These are phyloP conservation scores for Auricularia sp. DNA, from an alignment of 768 basidiomycete genomes.

Conservation along the genomic window DNA sequence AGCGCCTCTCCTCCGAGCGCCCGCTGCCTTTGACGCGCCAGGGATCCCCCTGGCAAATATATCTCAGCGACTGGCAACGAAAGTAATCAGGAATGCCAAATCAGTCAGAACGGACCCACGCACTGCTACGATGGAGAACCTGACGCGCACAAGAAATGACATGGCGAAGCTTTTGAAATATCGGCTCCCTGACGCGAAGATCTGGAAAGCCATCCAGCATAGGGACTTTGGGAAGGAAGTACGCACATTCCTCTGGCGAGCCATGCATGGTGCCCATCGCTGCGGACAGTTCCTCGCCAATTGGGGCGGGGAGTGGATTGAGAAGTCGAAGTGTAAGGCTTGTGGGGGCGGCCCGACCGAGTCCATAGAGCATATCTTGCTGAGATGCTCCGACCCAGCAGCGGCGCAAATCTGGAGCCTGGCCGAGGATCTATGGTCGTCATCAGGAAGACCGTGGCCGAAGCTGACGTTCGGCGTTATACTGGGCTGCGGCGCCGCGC, in stretches of 20 bases:
- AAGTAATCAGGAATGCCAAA: too few species aligned
- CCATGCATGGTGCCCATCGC: slow-evolving; percentile 23
- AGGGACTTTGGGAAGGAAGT: slow-evolving; percentile 26
- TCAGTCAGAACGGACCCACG: too few species aligned
- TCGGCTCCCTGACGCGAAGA: slow-evolving; percentile 15
- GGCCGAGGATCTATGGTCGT: too few species aligned
- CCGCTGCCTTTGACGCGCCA: neutral
- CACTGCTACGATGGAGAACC: too few species aligned
- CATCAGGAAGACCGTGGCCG: neutral
- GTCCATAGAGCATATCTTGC: too few species aligned
- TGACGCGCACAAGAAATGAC: slow-evolving; percentile 18
- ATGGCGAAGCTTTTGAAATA: slow-evolving; percentile 24
- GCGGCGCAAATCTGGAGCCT: too few species aligned
- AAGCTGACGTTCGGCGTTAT: neutral
- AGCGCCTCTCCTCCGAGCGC: neutral
- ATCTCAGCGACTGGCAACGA: too few species aligned
- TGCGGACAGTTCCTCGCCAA: neutral
- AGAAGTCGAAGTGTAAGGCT: slow-evolving; percentile 9
- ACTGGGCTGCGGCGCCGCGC: neutral
- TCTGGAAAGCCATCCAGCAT: neutral
- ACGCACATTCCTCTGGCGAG: slow-evolving; percentile 27
- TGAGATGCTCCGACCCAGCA: too few species aligned
- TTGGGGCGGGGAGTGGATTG: slow-evolving; percentile 14
- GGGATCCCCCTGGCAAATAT: neutral
- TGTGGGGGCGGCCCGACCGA: too few species aligned